Conservation (phyloP, 768 basidiomycete species). For the Scleroderma citrinum region DNA sequence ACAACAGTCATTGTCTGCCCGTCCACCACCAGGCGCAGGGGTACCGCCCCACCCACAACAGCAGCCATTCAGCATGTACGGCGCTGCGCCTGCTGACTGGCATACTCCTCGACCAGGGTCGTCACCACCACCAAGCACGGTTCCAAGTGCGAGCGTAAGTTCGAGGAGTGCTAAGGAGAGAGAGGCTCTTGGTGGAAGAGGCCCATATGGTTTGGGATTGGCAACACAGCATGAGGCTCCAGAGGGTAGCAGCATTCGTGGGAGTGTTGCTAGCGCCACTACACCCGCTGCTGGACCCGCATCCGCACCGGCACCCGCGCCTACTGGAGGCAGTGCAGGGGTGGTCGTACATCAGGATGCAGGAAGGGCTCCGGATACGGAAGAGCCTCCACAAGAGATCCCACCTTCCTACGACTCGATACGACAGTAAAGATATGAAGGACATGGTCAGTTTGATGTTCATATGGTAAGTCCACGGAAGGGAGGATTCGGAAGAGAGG, state of each 20-base stretch:
- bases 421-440: slow-evolving; percentile 1
- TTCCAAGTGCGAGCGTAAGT: slow-evolving; percentile 10
- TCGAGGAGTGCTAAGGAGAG: slow-evolving; percentile 17
- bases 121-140: slow-evolving; percentile 22
- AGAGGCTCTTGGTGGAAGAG: slow-evolving; percentile 16
- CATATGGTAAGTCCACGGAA: neutral
- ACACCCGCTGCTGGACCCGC: too few species aligned
- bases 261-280: neutral
- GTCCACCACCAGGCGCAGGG: neutral
- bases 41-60: slow-evolving; percentile 1
- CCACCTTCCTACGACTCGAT: slow-evolving; percentile 27
- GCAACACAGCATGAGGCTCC: slow-evolving; percentile 12
- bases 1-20: neutral
- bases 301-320: too few species aligned
- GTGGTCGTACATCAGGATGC: slow-evolving; percentile 25
- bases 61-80: slow-evolving; percentile 8
- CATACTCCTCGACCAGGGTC: slow-evolving; percentile 8
- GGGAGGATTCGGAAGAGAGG: neutral
- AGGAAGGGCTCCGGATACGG: slow-evolving; percentile 17
- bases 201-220: slow-evolving; percentile 11
- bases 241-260: neutral
- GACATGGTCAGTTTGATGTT: neutral
- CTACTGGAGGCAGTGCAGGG: slow-evolving; percentile 6
- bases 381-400: slow-evolving; percentile 17
- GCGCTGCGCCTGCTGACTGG: slow-evolving; percentile 15